These are phyloP conservation scores for Metschnikowia kunwiensis DNA, from an alignment of 805 yeast genomes.

Conservation along the genomic window DNA sequence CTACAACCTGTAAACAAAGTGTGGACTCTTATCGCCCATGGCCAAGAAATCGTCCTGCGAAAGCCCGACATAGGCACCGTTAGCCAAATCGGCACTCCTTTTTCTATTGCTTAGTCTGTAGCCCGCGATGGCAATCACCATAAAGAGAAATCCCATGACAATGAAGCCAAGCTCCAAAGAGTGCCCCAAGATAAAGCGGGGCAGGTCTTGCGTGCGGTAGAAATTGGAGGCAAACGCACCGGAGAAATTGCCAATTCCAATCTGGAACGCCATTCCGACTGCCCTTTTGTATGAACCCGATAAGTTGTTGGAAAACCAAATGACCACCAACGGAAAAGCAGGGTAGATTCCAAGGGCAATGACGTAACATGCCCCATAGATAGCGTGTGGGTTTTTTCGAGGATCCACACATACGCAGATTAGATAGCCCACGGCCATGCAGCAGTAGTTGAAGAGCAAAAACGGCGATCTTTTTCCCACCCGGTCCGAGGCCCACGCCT, in stretches of 20 bases:
- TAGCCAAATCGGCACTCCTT: conserved; percentile 8
- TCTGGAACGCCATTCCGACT: conserved; percentile 39
- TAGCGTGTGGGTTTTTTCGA: conserved; percentile 20
- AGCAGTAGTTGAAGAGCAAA: conserved; percentile 20
- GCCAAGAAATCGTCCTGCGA: conserved; percentile 28
- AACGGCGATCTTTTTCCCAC: conserved; percentile 32
- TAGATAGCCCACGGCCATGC: conserved; percentile 32
- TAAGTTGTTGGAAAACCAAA: conserved; percentile 38
- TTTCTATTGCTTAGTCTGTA: conserved; percentile 3
- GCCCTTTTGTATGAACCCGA: conserved; percentile 37
- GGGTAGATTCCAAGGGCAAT: conserved; percentile 30
- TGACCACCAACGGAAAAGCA: conserved; percentile 29
- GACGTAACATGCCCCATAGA: conserved; percentile 31
- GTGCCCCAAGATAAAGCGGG: conserved; percentile 30
- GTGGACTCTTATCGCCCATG: conserved; percentile 45
- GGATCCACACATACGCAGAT: conserved; percentile 27
- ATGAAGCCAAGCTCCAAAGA: conserved; percentile 31
- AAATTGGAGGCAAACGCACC: conserved; percentile 37
- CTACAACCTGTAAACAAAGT: conserved; percentile 27
- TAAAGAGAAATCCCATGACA: conserved; percentile 22
- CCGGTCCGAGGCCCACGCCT: conserved; percentile 25
- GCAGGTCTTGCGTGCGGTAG: conserved; percentile 28
- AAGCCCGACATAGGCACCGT: conserved; percentile 29
- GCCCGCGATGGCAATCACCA: conserved; percentile 1
- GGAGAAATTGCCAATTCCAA: conserved; percentile 38